Conservation (phyloP, 305 asterid species). For the Rubia peregrina region DNA sequence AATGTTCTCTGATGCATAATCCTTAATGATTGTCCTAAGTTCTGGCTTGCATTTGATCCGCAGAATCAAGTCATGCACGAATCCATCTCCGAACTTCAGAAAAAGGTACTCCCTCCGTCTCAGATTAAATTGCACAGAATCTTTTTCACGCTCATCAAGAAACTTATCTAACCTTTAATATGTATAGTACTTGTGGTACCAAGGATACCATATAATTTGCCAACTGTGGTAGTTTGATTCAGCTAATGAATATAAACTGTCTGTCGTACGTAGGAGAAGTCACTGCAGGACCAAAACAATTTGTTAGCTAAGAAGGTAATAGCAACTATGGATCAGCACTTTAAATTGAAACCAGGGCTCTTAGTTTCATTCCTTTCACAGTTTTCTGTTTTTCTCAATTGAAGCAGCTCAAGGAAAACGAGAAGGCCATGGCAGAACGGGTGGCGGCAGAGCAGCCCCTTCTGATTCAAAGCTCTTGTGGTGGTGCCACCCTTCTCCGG, state of each 20-base stretch:
- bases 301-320: conserved; percentile 44
- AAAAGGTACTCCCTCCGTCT: conserved; percentile 34
- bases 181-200: no score
- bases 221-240: neutral
- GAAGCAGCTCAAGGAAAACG: conserved; percentile 44
- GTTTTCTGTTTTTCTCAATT: neutral
- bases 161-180: no score
- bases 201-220: no score
- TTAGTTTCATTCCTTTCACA: neutral
- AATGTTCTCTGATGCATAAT: neutral
- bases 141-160: no score
- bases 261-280: conserved; percentile 46
- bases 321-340: neutral
- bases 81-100: conserved; percentile 64
- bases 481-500: conserved; percentile 13
- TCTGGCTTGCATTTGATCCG: neutral
- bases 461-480: conserved; percentile 21
- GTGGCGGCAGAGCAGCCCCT: conserved; percentile 21
- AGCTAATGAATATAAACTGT: neutral
- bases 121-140: no score
- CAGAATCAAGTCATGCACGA: conserved; percentile 76
- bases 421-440: conserved; percentile 21
- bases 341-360: neutral
- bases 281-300: conserved; percentile 47
- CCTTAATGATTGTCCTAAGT: neutral